Evolutionary conservation across 768 basidiomycete genomes (phyloP).

Genomic region (Tricholoma saponaceum): DNA sequence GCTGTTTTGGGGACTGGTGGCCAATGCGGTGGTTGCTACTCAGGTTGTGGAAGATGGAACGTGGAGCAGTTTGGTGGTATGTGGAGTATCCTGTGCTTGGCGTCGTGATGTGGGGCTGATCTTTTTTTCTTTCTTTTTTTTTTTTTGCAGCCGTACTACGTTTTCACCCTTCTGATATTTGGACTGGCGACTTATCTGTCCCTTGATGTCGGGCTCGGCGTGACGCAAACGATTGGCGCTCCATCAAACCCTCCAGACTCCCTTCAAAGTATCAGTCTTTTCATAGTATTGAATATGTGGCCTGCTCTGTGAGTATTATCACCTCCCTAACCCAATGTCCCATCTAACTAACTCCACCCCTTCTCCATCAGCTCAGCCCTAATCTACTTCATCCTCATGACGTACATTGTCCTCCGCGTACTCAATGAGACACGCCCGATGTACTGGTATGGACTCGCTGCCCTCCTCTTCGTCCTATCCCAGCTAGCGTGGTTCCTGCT

Average conservation of each 20-base stretch:
- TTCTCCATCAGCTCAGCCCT: too few species aligned
- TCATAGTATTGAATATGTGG: conserved; percentile 78
- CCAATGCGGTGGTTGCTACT: conserved; percentile 74
- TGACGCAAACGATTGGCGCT: conserved; percentile 55
- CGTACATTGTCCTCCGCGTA: conserved; percentile 71
- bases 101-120: conserved; percentile 1
- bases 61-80: conserved; percentile 59
- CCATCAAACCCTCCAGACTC: conserved; percentile 51
- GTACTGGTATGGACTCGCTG: conserved; percentile 71
- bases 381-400: conserved; percentile 44
- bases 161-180: conserved; percentile 58
- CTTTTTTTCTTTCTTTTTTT: background rate
- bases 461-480: conserved; percentile 64
- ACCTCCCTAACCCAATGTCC: too few species aligned
- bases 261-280: conserved; percentile 69
- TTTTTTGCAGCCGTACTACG: conserved; percentile 52
- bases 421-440: conserved; percentile 81
- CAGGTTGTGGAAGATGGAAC: conserved; percentile 94
- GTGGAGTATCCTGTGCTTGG: conserved; percentile 19
- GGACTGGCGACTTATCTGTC: conserved; percentile 77
- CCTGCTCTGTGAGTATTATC: conserved; percentile 30
- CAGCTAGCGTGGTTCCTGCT: conserved; percentile 86
- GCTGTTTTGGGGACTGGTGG: conserved; percentile 77
- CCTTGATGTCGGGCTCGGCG: conserved; percentile 72
- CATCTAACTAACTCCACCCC: too few species aligned